Evolutionary conservation across 1,139 yeast species (phyloP).

Genomic region (Nakaseomyces delphensis): DNA sequence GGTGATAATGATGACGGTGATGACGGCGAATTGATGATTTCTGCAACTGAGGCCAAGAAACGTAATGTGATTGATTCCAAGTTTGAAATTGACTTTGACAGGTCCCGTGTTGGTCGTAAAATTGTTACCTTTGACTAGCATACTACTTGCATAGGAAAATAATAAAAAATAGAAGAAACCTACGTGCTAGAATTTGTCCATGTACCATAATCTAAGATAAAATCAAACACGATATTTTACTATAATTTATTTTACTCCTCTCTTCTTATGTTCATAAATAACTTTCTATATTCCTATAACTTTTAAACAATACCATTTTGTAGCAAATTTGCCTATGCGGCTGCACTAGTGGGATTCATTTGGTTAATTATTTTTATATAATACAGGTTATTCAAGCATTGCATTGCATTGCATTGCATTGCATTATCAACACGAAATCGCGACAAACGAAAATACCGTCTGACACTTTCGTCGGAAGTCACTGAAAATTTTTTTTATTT

Average conservation of each 20-base stretch:
- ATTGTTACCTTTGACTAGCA: constrained; percentile 24
- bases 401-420: too few species aligned
- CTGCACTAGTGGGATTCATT: too few species aligned
- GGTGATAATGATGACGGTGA: constrained; percentile 11
- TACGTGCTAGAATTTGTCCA: too few species aligned
- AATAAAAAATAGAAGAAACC: neutral
- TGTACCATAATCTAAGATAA: too few species aligned
- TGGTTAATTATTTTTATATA: too few species aligned
- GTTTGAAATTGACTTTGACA: constrained; percentile 34
- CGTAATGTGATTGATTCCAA: constrained; percentile 25
- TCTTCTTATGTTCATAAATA: neutral
- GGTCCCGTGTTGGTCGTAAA: constrained; percentile 34
- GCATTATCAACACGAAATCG: neutral
- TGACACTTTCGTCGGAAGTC: neutral
- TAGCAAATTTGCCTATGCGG: too few species aligned
- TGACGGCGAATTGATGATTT: constrained; percentile 8
- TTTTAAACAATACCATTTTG: too few species aligned
- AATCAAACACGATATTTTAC: too few species aligned
- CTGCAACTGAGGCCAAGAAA: constrained; percentile 11
- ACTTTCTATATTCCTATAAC: too few species aligned
- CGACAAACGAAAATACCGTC: neutral
- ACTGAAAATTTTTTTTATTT: constrained; percentile 2
- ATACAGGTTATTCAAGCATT: too few species aligned
- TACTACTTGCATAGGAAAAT: neutral
- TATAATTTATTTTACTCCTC: neutral